phyloP scores from a whole-genome alignment of 108 stramenopile species.

The Poteriospumella lacustris region DNA sequence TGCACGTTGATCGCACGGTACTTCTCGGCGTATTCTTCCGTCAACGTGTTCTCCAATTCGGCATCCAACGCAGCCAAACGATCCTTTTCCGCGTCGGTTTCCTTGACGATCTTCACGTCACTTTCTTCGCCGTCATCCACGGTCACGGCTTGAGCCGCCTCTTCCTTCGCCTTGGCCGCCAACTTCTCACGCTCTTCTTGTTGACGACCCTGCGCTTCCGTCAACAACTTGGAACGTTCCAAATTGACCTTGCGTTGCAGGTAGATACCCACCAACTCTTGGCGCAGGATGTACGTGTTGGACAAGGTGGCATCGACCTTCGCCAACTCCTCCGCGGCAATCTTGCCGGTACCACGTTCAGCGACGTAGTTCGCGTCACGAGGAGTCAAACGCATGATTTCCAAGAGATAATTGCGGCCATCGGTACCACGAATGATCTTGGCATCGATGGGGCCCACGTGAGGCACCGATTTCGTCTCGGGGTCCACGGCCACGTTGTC shows the following conservation, averaged over 20 bases:
- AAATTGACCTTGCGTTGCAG: slow-evolving; percentile 12
- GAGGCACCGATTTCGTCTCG: not conserved
- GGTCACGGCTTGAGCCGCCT: slow-evolving; percentile 33
- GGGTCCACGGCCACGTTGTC: not conserved
- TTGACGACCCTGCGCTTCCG: not conserved
- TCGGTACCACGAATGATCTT: slow-evolving; percentile 62
- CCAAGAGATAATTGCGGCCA: slow-evolving; percentile 78
- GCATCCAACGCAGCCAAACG: not conserved
- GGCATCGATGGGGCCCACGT: slow-evolving; percentile 20
- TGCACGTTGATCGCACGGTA: slow-evolving; percentile 30
- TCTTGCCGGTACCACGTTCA: not conserved
- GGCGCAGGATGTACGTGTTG: not conserved
- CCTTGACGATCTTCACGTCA: not conserved
- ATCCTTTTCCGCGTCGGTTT: not conserved
- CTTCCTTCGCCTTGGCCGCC: slow-evolving; percentile 60
- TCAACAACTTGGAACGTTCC: not conserved
- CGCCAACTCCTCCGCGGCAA: slow-evolving; percentile 27
- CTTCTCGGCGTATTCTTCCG: not conserved
- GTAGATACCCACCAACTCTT: slow-evolving; percentile 21
- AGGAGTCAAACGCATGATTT: slow-evolving; percentile 79
- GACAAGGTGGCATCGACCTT: slow-evolving; percentile 29
- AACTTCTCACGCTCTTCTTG: slow-evolving; percentile 24
- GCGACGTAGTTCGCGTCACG: slow-evolving; percentile 89
- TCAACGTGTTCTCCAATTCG: not conserved
- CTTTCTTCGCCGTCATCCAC: not conserved